Evolutionary conservation across 1,139 yeast genomes (phyloP).

Genomic region (Zygosaccharomyces sapae): DNA sequence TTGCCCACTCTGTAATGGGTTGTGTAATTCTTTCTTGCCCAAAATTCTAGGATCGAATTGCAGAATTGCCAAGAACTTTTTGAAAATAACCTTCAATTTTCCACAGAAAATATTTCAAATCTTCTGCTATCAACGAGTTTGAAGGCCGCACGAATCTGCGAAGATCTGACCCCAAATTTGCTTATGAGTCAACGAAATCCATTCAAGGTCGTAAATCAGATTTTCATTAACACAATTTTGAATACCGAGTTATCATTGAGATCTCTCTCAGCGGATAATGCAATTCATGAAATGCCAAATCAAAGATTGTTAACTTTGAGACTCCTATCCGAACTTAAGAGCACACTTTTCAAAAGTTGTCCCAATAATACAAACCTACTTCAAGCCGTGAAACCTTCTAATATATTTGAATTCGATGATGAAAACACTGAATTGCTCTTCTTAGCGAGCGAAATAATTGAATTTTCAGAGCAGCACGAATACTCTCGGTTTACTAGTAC

Average conservation of each 20-base stretch:
- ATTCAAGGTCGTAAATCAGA: constrained; percentile 15
- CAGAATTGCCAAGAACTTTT: constrained; percentile 14
- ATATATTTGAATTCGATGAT: constrained; percentile 8
- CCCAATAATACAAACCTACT: not conserved
- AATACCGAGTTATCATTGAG: constrained; percentile 26
- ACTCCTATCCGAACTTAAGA: constrained; percentile 22
- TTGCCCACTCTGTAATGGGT: constrained; percentile 88
- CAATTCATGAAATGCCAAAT: constrained; percentile 15
- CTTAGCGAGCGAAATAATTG: constrained; percentile 4
- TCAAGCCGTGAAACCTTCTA: not conserved
- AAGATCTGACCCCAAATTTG: constrained; percentile 14
- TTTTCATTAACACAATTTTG: constrained; percentile 24
- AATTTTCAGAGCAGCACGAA: not conserved
- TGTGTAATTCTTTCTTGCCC: constrained; percentile 82
- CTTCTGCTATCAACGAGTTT: constrained; percentile 15
- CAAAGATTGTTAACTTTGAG: constrained; percentile 24
- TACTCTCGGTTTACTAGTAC: not conserved
- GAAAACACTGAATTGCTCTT: constrained; percentile 18
- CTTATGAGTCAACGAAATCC: constrained; percentile 4
- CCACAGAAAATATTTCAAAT: constrained; percentile 1
- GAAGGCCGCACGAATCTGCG: constrained; percentile 22
- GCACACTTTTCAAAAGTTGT: constrained; percentile 4
- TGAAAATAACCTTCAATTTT: constrained; percentile 1
- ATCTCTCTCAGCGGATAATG: constrained; percentile 2
- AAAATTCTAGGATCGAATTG: constrained; percentile 18